These are phyloP conservation scores for Venturia effusa DNA, from an alignment of 2,329 filamentous ascomycete genomes.

Conservation along the genomic window DNA sequence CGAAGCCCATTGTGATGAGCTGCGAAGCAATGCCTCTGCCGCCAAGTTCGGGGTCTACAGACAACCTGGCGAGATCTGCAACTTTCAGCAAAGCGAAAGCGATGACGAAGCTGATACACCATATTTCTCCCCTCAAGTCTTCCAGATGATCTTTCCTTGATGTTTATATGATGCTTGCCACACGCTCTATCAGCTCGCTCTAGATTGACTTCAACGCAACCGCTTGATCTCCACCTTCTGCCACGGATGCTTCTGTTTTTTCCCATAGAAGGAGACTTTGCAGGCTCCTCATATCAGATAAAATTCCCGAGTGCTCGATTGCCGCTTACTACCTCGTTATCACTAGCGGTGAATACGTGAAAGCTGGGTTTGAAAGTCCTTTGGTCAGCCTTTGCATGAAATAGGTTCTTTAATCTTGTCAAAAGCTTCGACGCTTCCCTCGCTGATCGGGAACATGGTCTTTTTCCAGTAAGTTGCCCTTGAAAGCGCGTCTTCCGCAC, in stretches of 20 bases:
- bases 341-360: not conserved
- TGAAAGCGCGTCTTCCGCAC: not conserved
- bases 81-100: not conserved
- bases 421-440: not conserved
- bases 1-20: not conserved
- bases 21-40: not conserved
- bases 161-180: not conserved
- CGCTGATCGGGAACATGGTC: not conserved
- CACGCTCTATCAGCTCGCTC: not conserved
- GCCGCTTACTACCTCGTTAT: not conserved
- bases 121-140: not conserved
- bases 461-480: not conserved
- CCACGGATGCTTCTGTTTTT: not conserved
- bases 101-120: not conserved
- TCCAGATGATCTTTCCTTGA: not conserved
- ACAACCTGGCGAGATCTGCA: not conserved
- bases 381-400: not conserved
- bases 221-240: not conserved
- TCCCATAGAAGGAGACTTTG: not conserved
- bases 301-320: not conserved
- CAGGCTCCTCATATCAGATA: conserved; percentile 1
- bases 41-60: not conserved
- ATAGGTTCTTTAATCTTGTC: not conserved
- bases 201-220: not conserved
- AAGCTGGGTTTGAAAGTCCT: not conserved